Conservation (phyloP, 2,329 filamentous ascomycete species). For the Botrytis deweyae region DNA sequence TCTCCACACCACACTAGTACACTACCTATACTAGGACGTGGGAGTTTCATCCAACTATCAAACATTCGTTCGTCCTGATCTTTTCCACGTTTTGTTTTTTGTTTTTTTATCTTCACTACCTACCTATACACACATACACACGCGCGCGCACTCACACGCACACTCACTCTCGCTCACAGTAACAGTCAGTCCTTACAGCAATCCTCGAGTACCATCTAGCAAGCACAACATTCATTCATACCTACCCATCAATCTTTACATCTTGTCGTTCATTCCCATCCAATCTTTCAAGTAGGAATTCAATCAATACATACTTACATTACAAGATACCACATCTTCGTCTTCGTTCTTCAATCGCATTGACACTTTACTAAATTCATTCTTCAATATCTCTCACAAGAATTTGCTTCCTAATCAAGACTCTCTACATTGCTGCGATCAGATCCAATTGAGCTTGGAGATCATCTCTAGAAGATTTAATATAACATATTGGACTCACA, state of each 20-base stretch:
- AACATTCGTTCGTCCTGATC: neutral
- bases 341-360: constrained; percentile 3
- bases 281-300: neutral
- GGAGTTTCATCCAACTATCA: neutral
- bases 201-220: neutral
- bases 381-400: neutral
- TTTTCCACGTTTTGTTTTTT: neutral
- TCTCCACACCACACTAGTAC: neutral
- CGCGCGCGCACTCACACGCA: neutral
- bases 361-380: neutral
- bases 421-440: neutral
- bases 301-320: neutral
- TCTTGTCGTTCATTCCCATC: neutral
- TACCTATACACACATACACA: neutral
- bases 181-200: neutral
- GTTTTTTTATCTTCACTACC: neutral
- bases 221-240: neutral
- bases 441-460: neutral
- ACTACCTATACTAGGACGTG: neutral
- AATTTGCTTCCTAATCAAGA: neutral
- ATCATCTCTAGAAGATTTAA: neutral
- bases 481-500: neutral
- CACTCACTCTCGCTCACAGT: neutral
- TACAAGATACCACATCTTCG: neutral
- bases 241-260: neutral